Conservation (phyloP, 805 yeast species). For the Komagataella pastoris region DNA sequence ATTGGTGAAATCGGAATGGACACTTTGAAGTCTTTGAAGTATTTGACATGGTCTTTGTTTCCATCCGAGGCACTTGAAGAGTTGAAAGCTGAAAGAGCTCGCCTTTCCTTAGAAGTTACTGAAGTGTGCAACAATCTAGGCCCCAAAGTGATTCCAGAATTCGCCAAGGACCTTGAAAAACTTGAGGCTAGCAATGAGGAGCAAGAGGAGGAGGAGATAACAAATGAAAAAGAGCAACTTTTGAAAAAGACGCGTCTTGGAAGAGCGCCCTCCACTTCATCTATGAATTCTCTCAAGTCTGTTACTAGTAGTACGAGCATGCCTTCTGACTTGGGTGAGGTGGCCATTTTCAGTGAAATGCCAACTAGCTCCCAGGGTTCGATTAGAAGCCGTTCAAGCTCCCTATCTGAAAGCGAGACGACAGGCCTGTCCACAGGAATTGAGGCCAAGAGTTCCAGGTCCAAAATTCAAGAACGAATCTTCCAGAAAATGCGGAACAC, state of each 20-base stretch:
- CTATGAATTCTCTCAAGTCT: background rate
- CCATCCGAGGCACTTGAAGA: conserved; percentile 32
- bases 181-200: conserved; percentile 7
- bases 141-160: conserved; percentile 77
- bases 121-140: conserved; percentile 73
- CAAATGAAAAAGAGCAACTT: conserved; percentile 8
- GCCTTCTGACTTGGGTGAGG: background rate
- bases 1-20: conserved; percentile 94
- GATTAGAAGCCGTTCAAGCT: background rate
- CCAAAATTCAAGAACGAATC: background rate
- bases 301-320: background rate
- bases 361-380: background rate
- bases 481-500: background rate
- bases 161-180: conserved; percentile 21
- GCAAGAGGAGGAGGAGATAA: conserved; percentile 8
- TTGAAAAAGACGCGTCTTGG: background rate
- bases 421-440: background rate
- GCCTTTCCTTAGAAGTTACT: conserved; percentile 61
- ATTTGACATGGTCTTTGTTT: conserved; percentile 49
- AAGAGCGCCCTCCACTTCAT: background rate
- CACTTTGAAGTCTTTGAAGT: conserved; percentile 69
- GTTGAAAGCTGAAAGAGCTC: conserved; percentile 47
- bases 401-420: background rate
- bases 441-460: background rate
- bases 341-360: background rate